Conservation (phyloP, 1,284 basidiomycete species). For the Malassezia obtusa region DNA sequence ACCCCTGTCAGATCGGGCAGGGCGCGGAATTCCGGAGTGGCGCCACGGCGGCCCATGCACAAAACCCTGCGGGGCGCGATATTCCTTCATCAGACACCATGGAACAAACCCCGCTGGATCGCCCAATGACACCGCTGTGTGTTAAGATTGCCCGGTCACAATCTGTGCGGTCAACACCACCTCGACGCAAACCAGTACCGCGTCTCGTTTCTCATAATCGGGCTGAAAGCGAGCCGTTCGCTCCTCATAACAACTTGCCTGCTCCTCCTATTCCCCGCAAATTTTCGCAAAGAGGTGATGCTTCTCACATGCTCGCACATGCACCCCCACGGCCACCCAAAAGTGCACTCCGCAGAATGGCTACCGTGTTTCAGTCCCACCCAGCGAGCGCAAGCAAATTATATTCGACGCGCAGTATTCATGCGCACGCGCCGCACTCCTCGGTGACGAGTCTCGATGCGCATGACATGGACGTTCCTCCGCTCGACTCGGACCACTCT, state of each 20-base stretch:
- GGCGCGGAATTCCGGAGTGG: neutral
- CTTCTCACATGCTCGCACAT: too few species aligned
- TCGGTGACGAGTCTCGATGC: neutral
- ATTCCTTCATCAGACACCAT: neutral
- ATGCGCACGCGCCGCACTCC: neutral
- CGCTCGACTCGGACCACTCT: constrained; percentile 2
- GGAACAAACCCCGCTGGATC: neutral
- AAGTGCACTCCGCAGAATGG: neutral
- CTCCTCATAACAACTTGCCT: neutral
- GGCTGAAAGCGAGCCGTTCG: neutral
- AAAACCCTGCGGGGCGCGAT: neutral
- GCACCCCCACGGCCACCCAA: constrained; percentile 11
- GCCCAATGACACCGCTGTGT: constrained; percentile 6
- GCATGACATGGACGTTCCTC: neutral
- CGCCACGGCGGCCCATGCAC: neutral
- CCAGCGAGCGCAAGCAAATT: too few species aligned
- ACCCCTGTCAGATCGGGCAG: neutral
- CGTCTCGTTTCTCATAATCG: neutral
- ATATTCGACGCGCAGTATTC: neutral
- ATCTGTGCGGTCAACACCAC: neutral
- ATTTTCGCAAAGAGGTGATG: neutral
- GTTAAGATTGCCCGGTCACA: constrained; percentile 5
- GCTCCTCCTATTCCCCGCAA: neutral
- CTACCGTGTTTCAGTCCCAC: neutral
- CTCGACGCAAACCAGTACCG: constrained; percentile 7